Base-by-base conservation (phyloP, 2,329 filamentous ascomycete genomes). In the Ophiobolus disseminans region DNA sequence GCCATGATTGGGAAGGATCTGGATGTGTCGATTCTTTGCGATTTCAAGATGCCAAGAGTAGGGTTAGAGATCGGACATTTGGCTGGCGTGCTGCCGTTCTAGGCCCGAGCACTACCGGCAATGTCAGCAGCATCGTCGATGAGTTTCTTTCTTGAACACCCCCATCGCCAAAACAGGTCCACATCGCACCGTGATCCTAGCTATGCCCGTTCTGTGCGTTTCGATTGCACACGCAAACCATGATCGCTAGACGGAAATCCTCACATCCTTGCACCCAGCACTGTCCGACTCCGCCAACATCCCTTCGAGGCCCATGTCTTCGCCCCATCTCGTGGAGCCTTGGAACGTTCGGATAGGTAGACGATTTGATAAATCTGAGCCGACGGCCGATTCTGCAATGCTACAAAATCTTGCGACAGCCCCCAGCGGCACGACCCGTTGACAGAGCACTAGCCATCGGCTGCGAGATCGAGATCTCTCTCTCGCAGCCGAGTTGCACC, bases 1-100 rank as follows among this genome's bases (percentile, higher is more conserved):
- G 48, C 55, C 57, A 62, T 61, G 53, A 37, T 55, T 55, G 40
- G 38, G 20, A 51, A 44, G 32, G 41, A 55, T 57, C 47, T 41
- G 45, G 45, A 50, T 36, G 43, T 32, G 30, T 28, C 34, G 25
- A 44, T 34, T 20, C 36, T 45, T 21, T 40, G 52, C 48, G 55
- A 56, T 60, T 56, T 39, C 46, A 21, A 46, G 31, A 37, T 49
- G 57, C 59, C 60, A 54, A 64, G 55, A 42, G 22, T 19, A 9
- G 41, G 17, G 6, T 42, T 16, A 43, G 20, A 32, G 43, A 49
- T 32, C 37, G 25, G 25, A 28, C 17, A 13, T 42, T 19, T 55
- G 48, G 45, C 38, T 5, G 30, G 30, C 30, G 9, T 32, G 35
- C 41, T 26, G 38, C 28, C 19, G 38, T 50, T 37, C 50, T 48